These are phyloP conservation scores for Fusarium haematococcum DNA, from an alignment of 2,329 filamentous ascomycete species.

Conservation along the genomic window DNA sequence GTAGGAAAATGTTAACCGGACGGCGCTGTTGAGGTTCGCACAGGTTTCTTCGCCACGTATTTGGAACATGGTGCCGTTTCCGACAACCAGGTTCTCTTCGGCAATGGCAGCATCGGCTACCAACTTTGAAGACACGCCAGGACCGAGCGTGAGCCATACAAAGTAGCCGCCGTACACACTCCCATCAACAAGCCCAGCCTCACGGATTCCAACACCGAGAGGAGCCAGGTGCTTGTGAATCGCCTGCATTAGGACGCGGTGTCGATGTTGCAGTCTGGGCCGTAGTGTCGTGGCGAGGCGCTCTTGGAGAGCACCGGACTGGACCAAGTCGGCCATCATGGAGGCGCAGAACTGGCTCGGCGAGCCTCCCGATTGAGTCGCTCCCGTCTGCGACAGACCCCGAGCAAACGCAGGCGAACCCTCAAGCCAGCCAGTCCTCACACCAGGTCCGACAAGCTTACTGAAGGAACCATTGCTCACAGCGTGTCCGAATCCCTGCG, in stretches of 20 bases:
- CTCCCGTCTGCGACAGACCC: constrained; percentile 65
- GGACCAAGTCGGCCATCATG: constrained; percentile 62
- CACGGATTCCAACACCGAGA: constrained; percentile 64
- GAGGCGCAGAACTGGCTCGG: constrained; percentile 67
- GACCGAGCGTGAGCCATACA: constrained; percentile 79
- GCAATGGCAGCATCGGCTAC: constrained; percentile 68
- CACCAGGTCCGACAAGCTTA: constrained; percentile 85
- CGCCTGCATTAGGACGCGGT: constrained; percentile 65
- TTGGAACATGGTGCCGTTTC: constrained; percentile 77
- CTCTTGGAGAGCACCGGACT: constrained; percentile 56
- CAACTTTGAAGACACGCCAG: constrained; percentile 60
- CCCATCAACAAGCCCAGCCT: constrained; percentile 53
- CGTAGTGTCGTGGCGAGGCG: constrained; percentile 57
- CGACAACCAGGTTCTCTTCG: constrained; percentile 76
- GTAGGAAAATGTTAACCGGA: constrained; percentile 80
- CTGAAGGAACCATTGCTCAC: constrained; percentile 91
- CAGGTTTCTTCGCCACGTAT: constrained; percentile 67
- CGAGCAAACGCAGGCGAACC: constrained; percentile 67
- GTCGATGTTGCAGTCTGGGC: constrained; percentile 60
- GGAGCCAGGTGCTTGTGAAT: constrained; percentile 71
- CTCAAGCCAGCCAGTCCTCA: constrained; percentile 90
- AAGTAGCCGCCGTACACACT: constrained; percentile 84
- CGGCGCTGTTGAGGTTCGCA: constrained; percentile 67
- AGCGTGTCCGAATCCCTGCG: constrained; percentile 76
- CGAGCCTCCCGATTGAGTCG: constrained; percentile 68